Evolutionary conservation across 2,329 filamentous ascomycete genomes (phyloP).

Genomic region (Cladosporium halotolerans): DNA sequence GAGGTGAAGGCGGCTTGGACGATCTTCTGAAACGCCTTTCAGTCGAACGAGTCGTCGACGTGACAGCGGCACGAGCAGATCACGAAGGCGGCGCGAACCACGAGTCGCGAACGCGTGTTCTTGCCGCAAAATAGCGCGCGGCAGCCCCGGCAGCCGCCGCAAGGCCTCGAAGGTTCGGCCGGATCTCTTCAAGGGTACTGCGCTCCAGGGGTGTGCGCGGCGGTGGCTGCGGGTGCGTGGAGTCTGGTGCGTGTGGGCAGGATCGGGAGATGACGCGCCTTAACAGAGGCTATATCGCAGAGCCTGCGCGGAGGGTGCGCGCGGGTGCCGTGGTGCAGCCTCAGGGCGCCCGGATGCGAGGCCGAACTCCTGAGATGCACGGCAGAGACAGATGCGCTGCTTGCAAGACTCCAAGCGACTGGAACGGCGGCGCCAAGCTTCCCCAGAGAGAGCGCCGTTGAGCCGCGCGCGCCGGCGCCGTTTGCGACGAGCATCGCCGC

Average conservation of each 20-base stretch:
- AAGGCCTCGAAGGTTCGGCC: no score
- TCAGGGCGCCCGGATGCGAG: neutral
- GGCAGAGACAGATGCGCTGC: neutral
- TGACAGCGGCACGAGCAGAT: no score
- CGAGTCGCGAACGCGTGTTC: neutral
- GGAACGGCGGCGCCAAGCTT: neutral
- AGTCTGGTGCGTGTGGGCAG: neutral
- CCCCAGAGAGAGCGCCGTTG: no score
- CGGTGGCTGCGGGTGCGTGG: no score
- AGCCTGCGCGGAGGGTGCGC: neutral
- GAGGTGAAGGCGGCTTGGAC: no score
- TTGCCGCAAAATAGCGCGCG: neutral
- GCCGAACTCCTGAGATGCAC: neutral
- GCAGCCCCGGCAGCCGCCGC: no score
- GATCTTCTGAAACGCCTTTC: no score
- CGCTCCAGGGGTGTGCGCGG: neutral
- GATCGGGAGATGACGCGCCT: neutral
- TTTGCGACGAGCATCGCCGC: no score
- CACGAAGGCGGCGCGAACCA: no score
- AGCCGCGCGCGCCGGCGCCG: no score
- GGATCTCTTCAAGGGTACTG: neutral
- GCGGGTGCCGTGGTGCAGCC: no score
- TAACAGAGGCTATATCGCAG: constrained; percentile 6
- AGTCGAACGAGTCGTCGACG: no score
- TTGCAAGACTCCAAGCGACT: neutral